Percentiles rank a stretch among this genome's conserved stretches.
Evolutionary conservation across 768 basidiomycete genomes (phyloP).

Genomic region (Trichaptum fuscoviolaceum): DNA sequence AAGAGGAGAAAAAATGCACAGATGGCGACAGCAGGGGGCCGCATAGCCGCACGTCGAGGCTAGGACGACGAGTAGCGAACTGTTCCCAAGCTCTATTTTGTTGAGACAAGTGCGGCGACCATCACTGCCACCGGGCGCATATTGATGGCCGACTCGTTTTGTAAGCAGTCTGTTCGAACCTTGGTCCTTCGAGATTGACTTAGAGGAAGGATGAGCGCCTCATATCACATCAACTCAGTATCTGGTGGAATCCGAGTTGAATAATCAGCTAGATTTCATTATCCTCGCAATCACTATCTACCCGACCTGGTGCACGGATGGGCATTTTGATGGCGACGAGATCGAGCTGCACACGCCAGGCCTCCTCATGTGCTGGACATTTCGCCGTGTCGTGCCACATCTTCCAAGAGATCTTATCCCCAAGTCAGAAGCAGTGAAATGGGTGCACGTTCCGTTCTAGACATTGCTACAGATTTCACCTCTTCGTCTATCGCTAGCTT

Average conservation of each 20-base stretch:
- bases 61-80: not conserved
- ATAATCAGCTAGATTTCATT: too few relatives aligned
- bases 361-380: constrained; percentile 55
- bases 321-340: constrained; percentile 12
- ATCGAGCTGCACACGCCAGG: constrained; percentile 55
- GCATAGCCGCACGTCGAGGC: constrained; percentile 1
- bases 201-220: too few relatives aligned
- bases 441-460: constrained; percentile 74
- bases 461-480: constrained; percentile 47
- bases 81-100: not conserved
- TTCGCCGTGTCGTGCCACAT: constrained; percentile 72
- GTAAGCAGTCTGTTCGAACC: too few relatives aligned
- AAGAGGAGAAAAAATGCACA: not conserved
- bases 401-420: constrained; percentile 57
- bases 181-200: too few relatives aligned
- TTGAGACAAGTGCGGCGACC: not conserved
- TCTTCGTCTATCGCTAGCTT: constrained; percentile 35
- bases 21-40: not conserved
- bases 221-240: too few relatives aligned
- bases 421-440: constrained; percentile 44
- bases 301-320: constrained; percentile 19
- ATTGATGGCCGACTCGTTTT: not conserved
- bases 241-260: too few relatives aligned
- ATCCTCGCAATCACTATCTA: too few relatives aligned
- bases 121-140: not conserved